Evolutionary conservation across 768 basidiomycete species (phyloP).

Genomic region (Hygrocybe coccinea): DNA sequence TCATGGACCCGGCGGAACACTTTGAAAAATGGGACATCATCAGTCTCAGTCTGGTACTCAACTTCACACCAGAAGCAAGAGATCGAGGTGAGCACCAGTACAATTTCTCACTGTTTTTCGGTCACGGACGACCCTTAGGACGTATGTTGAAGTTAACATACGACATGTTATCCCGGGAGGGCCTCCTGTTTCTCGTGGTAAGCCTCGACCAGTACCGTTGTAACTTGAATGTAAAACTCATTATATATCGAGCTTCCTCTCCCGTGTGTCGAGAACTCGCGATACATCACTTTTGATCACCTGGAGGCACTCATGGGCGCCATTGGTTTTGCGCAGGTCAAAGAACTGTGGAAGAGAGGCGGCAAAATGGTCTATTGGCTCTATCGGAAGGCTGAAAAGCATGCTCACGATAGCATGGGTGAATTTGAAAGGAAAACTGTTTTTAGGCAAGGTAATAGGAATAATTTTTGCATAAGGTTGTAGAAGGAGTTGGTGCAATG

Average conservation of each 20-base stretch:
- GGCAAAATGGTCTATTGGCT: slow-evolving; percentile 91
- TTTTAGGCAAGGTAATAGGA: slow-evolving; percentile 63
- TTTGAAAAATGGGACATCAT: slow-evolving; percentile 66
- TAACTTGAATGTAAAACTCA: neutral
- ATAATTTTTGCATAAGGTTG: slow-evolving; percentile 69
- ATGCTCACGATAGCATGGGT: slow-evolving; percentile 9
- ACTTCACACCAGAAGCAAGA: slow-evolving; percentile 73
- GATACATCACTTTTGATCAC: slow-evolving; percentile 64
- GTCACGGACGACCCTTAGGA: slow-evolving; percentile 38
- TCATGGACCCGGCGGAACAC: slow-evolving; percentile 49
- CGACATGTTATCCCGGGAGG: slow-evolving; percentile 47
- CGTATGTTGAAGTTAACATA: slow-evolving; percentile 65
- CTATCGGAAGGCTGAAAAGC: slow-evolving; percentile 44
- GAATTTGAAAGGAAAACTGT: slow-evolving; percentile 51
- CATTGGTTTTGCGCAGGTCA: slow-evolving; percentile 60
- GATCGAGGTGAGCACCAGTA: slow-evolving; percentile 58
- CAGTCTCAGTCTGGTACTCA: slow-evolving; percentile 84
- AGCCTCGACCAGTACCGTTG: slow-evolving; percentile 25
- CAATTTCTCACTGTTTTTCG: neutral
- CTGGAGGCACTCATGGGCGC: slow-evolving; percentile 52
- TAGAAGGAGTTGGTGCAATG: neutral
- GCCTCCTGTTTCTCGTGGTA: slow-evolving; percentile 68
- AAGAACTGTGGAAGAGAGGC: slow-evolving; percentile 55
- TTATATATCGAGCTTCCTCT: slow-evolving; percentile 58
- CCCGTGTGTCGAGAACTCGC: slow-evolving; percentile 81